Conservation (phyloP, 441 rosid species). For the Sinapis alba region DNA sequence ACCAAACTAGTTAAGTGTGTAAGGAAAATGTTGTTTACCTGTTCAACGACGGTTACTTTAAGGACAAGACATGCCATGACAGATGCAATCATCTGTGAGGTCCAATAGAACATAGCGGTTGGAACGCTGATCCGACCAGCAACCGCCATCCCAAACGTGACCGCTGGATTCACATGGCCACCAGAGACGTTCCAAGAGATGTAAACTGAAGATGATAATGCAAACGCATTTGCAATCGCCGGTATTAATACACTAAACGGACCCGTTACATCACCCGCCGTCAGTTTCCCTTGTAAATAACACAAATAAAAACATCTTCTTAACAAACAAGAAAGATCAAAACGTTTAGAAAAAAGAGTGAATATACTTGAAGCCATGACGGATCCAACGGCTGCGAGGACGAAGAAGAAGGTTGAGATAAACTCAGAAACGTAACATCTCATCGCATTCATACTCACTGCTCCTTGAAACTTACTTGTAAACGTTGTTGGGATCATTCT, state of each 20-base stretch:
- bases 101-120: constrained; percentile 82
- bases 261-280: constrained; percentile 50
- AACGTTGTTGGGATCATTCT: constrained; percentile 61
- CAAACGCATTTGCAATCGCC: constrained; percentile 76
- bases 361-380: constrained; percentile 74
- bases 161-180: constrained; percentile 94
- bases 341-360: neutral
- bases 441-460: constrained; percentile 56
- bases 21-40: constrained; percentile 37
- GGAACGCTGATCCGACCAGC: constrained; percentile 55
- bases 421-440: constrained; percentile 88
- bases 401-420: constrained; percentile 89
- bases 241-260: constrained; percentile 59
- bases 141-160: constrained; percentile 83
- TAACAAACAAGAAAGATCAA: neutral
- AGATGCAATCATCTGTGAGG: constrained; percentile 83
- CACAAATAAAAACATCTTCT: neutral
- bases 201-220: constrained; percentile 67
- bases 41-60: constrained; percentile 58
- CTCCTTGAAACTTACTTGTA: constrained; percentile 54
- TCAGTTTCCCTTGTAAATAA: constrained; percentile 46
- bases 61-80: constrained; percentile 81
- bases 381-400: constrained; percentile 84
- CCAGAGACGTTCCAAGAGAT: constrained; percentile 70
- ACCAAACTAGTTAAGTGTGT: neutral